Conservation (phyloP, 805 yeast genomes). For the Saturnispora bothae region DNA sequence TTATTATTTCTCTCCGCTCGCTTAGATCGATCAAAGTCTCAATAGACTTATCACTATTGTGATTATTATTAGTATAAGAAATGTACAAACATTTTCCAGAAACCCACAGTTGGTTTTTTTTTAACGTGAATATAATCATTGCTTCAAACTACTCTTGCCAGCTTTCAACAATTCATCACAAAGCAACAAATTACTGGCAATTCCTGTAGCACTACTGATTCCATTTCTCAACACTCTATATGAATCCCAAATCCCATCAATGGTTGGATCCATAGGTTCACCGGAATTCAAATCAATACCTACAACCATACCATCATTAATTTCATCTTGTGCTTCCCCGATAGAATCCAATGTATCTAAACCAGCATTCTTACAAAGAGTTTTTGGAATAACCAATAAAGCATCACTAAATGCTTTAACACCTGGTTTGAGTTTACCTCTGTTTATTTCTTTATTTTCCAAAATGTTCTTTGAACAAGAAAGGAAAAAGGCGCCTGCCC, state of each 20-base stretch:
- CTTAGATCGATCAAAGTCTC: too few relatives aligned
- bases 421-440: slow-evolving; percentile 86
- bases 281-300: slow-evolving; percentile 90
- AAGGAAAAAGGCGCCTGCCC: slow-evolving; percentile 93
- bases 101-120: too few relatives aligned
- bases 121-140: slow-evolving; percentile 16
- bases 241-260: slow-evolving; percentile 95
- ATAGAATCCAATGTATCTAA: slow-evolving; percentile 85
- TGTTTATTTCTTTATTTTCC: slow-evolving; percentile 41
- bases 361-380: slow-evolving; percentile 86
- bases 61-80: too few relatives aligned
- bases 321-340: slow-evolving; percentile 81
- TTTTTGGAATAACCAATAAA: slow-evolving; percentile 82
- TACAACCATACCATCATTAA: slow-evolving; percentile 67
- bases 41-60: too few relatives aligned
- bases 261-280: slow-evolving; percentile 89
- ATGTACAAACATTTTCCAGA: too few relatives aligned
- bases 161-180: slow-evolving; percentile 97
- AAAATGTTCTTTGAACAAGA: slow-evolving; percentile 64
- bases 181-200: slow-evolving; percentile 80
- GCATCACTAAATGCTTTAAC: slow-evolving; percentile 91
- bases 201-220: slow-evolving; percentile 83
- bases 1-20: too few relatives aligned
- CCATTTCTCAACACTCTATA: slow-evolving; percentile 92
- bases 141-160: slow-evolving; percentile 85